Conservation (phyloP, 2,329 filamentous ascomycete genomes). For the Trichoderma sp. region DNA sequence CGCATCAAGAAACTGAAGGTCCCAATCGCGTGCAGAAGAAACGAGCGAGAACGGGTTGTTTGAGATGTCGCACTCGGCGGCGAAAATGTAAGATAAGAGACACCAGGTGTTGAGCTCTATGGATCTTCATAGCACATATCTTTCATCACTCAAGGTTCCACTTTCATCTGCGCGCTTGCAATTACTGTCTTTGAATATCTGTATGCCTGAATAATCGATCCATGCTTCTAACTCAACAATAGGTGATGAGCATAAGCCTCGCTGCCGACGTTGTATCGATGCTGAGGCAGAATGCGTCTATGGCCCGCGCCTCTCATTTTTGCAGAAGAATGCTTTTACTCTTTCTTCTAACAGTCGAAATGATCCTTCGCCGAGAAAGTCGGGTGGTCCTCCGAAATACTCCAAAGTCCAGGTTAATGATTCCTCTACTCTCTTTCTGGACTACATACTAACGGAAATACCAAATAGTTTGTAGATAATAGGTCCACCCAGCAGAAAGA, state of each 20-base stretch:
- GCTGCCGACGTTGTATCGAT: constrained; percentile 1
- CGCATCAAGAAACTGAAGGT: neutral
- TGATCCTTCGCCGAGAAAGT: neutral
- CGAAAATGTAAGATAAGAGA: constrained; percentile 7
- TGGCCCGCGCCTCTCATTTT: neutral
- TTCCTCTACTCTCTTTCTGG: neutral
- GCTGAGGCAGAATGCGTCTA: neutral
- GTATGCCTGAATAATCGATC: neutral
- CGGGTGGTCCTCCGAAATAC: neutral
- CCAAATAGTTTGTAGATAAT: neutral
- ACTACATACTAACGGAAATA: neutral
- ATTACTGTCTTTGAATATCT: neutral
- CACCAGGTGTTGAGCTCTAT: neutral
- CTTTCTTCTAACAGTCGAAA: neutral
- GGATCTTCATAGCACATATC: neutral
- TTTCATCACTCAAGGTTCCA: neutral
- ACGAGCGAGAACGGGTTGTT: constrained; percentile 1
- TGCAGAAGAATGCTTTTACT: constrained; percentile 2
- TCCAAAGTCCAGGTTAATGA: neutral
- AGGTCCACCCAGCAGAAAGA: neutral
- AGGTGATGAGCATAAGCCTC: constrained; percentile 6
- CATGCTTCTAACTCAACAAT: neutral
- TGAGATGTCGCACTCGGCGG: constrained; percentile 5
- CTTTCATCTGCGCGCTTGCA: neutral
- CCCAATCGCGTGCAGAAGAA: neutral